Evolutionary conservation across 495 filamentous ascomycete genomes (phyloP), one percentile per base, ranked within the genome.

Genomic region (Annulohypoxylon moriforme): DNA sequence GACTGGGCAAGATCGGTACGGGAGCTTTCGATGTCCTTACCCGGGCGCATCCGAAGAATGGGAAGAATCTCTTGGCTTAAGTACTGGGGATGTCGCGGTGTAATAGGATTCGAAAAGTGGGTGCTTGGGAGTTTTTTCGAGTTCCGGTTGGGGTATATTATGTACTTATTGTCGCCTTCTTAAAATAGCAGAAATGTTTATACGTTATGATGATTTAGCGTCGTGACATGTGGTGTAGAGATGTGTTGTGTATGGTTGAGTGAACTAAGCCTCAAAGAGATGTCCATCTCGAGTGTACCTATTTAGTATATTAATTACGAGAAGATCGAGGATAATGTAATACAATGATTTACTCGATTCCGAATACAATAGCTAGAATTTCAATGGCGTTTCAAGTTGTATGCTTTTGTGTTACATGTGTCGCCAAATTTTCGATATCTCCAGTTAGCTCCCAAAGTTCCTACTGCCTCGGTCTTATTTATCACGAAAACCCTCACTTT

Each of bases 1-100:
- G 90, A 77, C 79, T 93, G 62, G 90, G 93, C 22, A 90, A 85
- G 67, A 89, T 95, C 59, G 96, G 96, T 49, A 99, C 96, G 3
- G 96, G 96, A 25, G 88, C 89, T 55, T 98, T 98, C 80, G 96
- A 98, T 81, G 88, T 99, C 34, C 83, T 98, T 74, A 84, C 82
- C 22, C 68, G 67, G 36, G 77, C 85, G 24, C 81, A 83, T 29
- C 79, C 81, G 18, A 79, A 76, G 60, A 79, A 82, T 33, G 75
- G 70, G 59, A 77, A 77, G 68, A 76, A 69, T 31, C 38, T 67
- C 27, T n/a, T 76, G 56, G 47, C 18, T 34, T 73, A 9, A 65
- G 33, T 14, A 34, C 11, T 44, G 52, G 27, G 38, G 18, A n/a
- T 13, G 14, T 27, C 47, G 47, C 27, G 42, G 27, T 10, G 18